Base-by-base conservation (phyloP, 768 basidiomycete species). In the Mycena sanguinolenta region DNA sequence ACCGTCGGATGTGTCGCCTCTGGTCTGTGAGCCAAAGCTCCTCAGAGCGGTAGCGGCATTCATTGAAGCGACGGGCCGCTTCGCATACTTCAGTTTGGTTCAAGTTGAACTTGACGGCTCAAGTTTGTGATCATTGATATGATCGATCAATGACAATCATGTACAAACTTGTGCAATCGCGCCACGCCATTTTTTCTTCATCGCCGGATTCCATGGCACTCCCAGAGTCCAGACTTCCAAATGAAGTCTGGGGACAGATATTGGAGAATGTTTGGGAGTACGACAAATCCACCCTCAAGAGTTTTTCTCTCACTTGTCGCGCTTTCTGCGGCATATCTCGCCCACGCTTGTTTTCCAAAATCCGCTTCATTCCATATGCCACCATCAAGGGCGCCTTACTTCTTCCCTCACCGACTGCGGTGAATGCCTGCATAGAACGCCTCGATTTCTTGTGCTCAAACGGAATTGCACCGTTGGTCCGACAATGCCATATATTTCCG, bases 381-480 rank as follows among this genome's bases (percentile, higher is more conserved):
- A 32, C 16, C 14, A n/a, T 6, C 19, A 13, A 19, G 6, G 14
- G 34, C 16, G 55, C 1, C 46, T 3, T 19, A 28, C 21, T 44
- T n/a, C 25, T 66, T 42, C 46, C 58, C 1, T 53, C 65, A 13
- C 36, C 57, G 4, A 17, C 25, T 2, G 34, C 12, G 2, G 49
- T 66, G 4, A 49, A 66, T 17, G 25, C 46, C 38, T 27, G 23
- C 25, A 42, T 59, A 49, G 58, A 59, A 46, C 65, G 49, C 23
- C 38, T 66, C 19, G 28, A 52, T 27, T 66, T 66, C 27, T 59
- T 32, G 49, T 39, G 3, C 58, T 66, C 65, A 1, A 4, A 57
- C 2, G 65, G 39, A 52, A 66, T 66, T 3, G 65, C 58, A 5
- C 65, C 65, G 19, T 42, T 66, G 2, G 57, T 65, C 16, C 65